A percentile compares a stretch with the other conserved stretches of the same genome.
Conservation (phyloP, 768 basidiomycete genomes). For the Lentinula detonsa region DNA sequence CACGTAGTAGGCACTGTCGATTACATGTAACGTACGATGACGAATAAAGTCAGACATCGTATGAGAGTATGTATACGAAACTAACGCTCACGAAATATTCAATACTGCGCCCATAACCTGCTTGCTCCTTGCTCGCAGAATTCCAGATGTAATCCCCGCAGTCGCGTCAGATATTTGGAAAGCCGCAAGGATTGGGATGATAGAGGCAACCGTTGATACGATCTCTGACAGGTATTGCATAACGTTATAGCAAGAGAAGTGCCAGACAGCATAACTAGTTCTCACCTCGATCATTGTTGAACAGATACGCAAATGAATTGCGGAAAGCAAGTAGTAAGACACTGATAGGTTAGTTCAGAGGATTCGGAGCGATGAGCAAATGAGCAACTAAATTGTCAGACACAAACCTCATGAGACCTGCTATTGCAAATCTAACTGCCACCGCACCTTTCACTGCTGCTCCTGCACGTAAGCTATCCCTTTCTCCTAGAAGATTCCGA, state of each 20-base stretch:
- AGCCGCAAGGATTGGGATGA: conserved; percentile 70
- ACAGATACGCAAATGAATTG: conserved; percentile 64
- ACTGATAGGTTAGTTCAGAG: conserved; percentile 22
- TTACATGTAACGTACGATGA: conserved; percentile 12
- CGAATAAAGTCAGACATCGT: conserved; percentile 79
- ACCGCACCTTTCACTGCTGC: conserved; percentile 63
- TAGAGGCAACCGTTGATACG: conserved; percentile 54
- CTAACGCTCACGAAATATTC: conserved; percentile 54
- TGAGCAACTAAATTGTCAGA: background rate
- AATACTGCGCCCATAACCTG: conserved; percentile 73
- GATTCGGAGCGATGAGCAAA: background rate
- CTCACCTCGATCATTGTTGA: conserved; percentile 63
- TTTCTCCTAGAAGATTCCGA: conserved; percentile 84
- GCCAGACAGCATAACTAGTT: no score
- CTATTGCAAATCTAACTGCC: conserved; percentile 58
- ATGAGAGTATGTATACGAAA: background rate
- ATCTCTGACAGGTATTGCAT: conserved; percentile 30
- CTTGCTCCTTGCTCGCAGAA: conserved; percentile 80
- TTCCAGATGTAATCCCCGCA: conserved; percentile 60
- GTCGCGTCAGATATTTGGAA: conserved; percentile 87
- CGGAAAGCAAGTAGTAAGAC: conserved; percentile 54
- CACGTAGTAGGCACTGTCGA: conserved; percentile 1
- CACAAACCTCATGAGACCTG: conserved; percentile 56
- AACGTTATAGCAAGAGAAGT: background rate
- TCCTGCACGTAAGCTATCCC: conserved; percentile 65